Base-by-base conservation (phyloP, 345 rosid genomes). In the Melaleuca quinquenervia region DNA sequence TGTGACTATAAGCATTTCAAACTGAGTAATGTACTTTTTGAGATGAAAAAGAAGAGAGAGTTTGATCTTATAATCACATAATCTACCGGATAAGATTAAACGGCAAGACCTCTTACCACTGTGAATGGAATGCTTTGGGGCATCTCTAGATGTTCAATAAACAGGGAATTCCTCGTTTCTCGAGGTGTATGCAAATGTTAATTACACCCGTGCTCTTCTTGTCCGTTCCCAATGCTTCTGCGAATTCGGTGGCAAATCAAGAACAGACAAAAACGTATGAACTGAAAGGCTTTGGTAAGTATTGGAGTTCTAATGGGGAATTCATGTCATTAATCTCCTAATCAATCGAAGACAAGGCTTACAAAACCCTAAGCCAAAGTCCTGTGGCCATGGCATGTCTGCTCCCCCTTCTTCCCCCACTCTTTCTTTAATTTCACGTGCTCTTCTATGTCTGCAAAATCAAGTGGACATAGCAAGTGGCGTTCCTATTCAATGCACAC, bases 21-120 rank as follows among this genome's bases (percentile, higher is more conserved):
- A 70, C 48, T 70, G 1, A 13, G 3, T 32, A 8, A 0, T 36
- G 8, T 70, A 18, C 45, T 0, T 15, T 62, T 1, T 0, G 3
- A 16, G 22, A 62, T 29, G 14, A 29, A 15, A 15, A 62, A 29
- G 10, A 62, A 15, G 44, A 6, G 18, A 14, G 11, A 14, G 41
- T 41, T 16, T 1, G 41, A 60, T n/a, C 18, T 12, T 12, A 27
- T 27, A 3, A 29, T 6, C 27, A 36, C 3, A 27, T 14, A 56
- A 8, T 3, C 27, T 27, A 55, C 6, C 2, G 13, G 13, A 11
- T 55, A 10, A 10, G 76, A 32, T 62, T 62, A 62, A 64, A 16
- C 3, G 12, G 76, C 22, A 7, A 8, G 48, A 18, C 41, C 0
- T 5, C 78, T 36, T 36, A 5, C 18, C 78, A 32, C 26, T 18